Conservation (phyloP, 805 yeast species). For the Ogataea henricii region DNA sequence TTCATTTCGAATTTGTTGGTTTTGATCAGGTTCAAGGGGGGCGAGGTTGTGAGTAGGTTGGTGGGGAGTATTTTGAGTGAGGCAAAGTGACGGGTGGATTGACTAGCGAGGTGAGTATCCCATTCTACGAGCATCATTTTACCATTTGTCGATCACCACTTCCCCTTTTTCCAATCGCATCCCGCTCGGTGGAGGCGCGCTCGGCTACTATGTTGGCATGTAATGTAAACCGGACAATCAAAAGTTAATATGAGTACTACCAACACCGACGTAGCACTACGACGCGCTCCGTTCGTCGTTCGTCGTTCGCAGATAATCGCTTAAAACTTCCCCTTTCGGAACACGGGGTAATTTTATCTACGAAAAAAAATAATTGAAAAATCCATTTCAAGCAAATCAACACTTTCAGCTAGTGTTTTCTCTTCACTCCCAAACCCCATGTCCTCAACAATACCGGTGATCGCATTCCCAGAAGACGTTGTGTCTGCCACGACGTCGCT, state of each 20-base stretch:
- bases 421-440: background rate
- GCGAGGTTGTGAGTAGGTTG: conserved; percentile 19
- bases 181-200: too few species aligned
- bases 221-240: too few species aligned
- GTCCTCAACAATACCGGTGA: conserved; percentile 25
- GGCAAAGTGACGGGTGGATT: background rate
- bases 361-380: background rate
- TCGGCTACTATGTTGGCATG: too few species aligned
- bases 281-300: too few species aligned
- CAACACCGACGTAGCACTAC: too few species aligned
- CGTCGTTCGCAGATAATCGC: too few species aligned
- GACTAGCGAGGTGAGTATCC: background rate
- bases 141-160: background rate
- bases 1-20: conserved; percentile 25
- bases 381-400: background rate
- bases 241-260: too few species aligned
- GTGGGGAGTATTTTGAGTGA: conserved; percentile 18
- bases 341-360: background rate
- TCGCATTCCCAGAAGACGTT: conserved; percentile 38
- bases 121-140: background rate
- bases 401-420: background rate
- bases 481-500: conserved; percentile 5
- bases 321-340: conserved; percentile 5
- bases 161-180: background rate
- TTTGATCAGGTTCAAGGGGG: conserved; percentile 16